Evolutionary conservation across 2,329 filamentous ascomycete species (phyloP).

Genomic region (Blastomyces parvus): DNA sequence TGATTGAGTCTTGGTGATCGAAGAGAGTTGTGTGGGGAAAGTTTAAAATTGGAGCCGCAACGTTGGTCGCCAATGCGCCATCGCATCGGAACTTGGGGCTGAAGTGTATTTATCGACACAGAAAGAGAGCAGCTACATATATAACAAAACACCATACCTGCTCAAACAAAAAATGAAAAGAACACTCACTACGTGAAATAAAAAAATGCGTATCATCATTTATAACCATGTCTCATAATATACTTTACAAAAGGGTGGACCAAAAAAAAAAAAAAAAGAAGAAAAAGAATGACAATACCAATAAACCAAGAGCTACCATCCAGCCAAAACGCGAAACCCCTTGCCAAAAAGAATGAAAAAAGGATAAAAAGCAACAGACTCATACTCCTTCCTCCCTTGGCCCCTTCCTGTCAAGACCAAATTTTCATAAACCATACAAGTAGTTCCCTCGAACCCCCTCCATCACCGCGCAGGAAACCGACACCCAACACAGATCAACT

Average conservation of each 20-base stretch:
- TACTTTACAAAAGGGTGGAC: neutral
- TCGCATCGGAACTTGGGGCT: too few relatives aligned
- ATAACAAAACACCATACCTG: too few relatives aligned
- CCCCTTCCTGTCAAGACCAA: too few relatives aligned
- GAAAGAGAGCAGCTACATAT: too few relatives aligned
- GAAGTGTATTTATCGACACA: too few relatives aligned
- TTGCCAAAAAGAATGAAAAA: neutral
- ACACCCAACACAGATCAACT: slow-evolving; percentile 53
- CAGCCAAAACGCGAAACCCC: neutral
- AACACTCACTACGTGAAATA: neutral
- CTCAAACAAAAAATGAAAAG: too few relatives aligned
- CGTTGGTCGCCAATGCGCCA: neutral
- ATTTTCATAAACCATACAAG: neutral
- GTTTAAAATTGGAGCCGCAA: neutral
- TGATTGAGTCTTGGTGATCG: neutral
- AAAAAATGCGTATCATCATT: neutral
- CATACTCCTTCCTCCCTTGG: neutral
- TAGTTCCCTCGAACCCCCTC: neutral
- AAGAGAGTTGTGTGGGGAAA: neutral
- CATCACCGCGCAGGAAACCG: slow-evolving; percentile 13
- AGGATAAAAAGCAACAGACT: neutral
- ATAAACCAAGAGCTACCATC: neutral
- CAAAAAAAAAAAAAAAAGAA: too few relatives aligned
- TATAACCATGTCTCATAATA: neutral
- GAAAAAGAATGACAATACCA: neutral